Evolutionary conservation across 192 early-diverging fungal genomes (phyloP).

Genomic region (Backusella westeae): DNA sequence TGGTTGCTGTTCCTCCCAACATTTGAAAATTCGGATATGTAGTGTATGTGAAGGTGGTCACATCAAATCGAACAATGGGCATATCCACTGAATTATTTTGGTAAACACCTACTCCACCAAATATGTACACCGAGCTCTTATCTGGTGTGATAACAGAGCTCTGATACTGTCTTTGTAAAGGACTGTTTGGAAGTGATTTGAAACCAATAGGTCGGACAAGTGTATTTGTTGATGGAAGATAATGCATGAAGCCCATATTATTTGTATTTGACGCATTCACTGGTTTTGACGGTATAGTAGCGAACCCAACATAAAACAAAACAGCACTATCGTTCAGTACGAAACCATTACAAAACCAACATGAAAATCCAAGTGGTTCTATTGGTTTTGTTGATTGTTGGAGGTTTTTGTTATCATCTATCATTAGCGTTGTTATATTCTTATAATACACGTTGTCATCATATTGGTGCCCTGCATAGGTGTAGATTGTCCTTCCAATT

Average conservation of each 20-base stretch:
- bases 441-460: accelerated
- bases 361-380: neutral
- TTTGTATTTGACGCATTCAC: accelerated
- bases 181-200: neutral
- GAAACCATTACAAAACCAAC: neutral
- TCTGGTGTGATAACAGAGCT: neutral
- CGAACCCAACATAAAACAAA: neutral
- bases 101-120: neutral
- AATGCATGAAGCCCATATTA: neutral
- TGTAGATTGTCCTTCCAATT: neutral
- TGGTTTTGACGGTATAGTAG: neutral
- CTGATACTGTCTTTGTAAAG: neutral
- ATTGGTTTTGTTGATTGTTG: neutral
- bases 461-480: neutral
- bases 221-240: neutral
- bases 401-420: neutral
- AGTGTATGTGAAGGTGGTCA: neutral
- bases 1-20: neutral
- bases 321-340: neutral
- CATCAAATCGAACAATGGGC: neutral
- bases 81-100: neutral
- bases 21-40: neutral
- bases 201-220: neutral
- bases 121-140: neutral
- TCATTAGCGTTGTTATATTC: neutral